Conservation (phyloP, 2,329 filamentous ascomycete genomes). For the Venturiaceae sp. region DNA sequence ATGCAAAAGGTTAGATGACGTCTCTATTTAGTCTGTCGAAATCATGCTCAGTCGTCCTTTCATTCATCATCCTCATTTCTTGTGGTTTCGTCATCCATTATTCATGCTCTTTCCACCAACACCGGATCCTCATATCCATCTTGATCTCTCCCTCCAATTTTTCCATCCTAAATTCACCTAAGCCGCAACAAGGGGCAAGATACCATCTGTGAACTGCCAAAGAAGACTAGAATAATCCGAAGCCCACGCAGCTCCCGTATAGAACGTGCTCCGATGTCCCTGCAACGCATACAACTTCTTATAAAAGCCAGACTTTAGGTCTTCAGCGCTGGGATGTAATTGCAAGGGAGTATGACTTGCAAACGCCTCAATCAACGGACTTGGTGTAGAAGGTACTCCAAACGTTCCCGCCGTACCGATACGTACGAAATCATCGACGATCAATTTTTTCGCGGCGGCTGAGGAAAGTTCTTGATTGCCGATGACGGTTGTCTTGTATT, state of each 20-base stretch:
- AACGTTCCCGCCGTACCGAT: background rate
- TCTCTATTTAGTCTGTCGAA: too few species aligned
- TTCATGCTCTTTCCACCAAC: too few species aligned
- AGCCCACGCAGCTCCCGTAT: slow-evolving; percentile 14
- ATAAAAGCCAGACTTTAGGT: slow-evolving; percentile 14
- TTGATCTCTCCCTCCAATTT: too few species aligned
- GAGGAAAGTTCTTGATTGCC: background rate
- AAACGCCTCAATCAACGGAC: background rate
- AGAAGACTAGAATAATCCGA: slow-evolving; percentile 14
- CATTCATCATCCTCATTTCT: too few species aligned
- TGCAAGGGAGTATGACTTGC: background rate
- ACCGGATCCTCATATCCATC: too few species aligned
- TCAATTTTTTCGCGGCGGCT: background rate
- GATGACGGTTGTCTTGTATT: background rate
- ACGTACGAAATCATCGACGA: background rate
- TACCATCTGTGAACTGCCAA: slow-evolving; percentile 14
- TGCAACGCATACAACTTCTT: slow-evolving; percentile 16
- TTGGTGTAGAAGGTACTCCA: too few species aligned
- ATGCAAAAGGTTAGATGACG: too few species aligned
- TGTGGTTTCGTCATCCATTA: too few species aligned
- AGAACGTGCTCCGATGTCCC: slow-evolving; percentile 14
- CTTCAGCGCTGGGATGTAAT: slow-evolving; percentile 7
- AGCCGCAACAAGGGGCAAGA: too few species aligned
- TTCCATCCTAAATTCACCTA: too few species aligned
- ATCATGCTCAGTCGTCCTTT: too few species aligned